These are phyloP conservation scores for Irineochytrium annulatum DNA, from an alignment of 192 early-diverging fungal species.

Conservation along the genomic window DNA sequence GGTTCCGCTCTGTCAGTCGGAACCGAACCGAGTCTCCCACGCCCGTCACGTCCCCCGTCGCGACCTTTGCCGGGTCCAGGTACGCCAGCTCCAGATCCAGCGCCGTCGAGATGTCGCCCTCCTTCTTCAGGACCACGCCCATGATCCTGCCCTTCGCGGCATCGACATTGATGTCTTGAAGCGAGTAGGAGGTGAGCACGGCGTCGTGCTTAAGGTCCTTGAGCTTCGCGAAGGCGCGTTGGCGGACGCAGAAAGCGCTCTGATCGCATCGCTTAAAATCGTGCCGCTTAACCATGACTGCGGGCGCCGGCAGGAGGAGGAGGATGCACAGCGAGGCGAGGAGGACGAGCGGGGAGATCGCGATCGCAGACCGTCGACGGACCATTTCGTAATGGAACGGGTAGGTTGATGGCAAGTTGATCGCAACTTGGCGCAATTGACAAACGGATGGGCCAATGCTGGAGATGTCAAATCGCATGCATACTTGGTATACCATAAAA, in stretches of 20 bases:
- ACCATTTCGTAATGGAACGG: too few relatives aligned
- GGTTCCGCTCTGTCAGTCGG: conserved; percentile 15
- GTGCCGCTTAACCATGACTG: conserved; percentile 43
- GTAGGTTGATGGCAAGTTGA: too few relatives aligned
- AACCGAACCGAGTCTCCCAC: conserved; percentile 20
- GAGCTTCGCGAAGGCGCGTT: conserved; percentile 77
- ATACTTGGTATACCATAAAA: too few relatives aligned
- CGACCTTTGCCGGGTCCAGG: conserved; percentile 10
- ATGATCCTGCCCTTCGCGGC: conserved; percentile 40
- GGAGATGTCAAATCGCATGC: too few relatives aligned
- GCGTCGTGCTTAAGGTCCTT: conserved; percentile 26
- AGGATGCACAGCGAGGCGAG: background rate
- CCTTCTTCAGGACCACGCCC: conserved; percentile 47
- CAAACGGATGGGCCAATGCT: too few relatives aligned
- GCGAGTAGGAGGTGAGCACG: conserved; percentile 44
- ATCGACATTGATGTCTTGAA: conserved; percentile 58
- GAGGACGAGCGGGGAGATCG: too few relatives aligned
- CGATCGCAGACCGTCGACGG: too few relatives aligned
- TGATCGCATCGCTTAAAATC: conserved; percentile 92
- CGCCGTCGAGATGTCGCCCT: conserved; percentile 33
- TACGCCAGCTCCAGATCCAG: conserved; percentile 14
- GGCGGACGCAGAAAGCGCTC: conserved; percentile 82
- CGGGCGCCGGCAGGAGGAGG: conserved; percentile 1
- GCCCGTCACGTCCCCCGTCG: background rate
- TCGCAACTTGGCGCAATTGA: too few relatives aligned